Evolutionary conservation across 2,329 filamentous ascomycete genomes (phyloP).

Genomic region (Paecilomyces niveus): DNA sequence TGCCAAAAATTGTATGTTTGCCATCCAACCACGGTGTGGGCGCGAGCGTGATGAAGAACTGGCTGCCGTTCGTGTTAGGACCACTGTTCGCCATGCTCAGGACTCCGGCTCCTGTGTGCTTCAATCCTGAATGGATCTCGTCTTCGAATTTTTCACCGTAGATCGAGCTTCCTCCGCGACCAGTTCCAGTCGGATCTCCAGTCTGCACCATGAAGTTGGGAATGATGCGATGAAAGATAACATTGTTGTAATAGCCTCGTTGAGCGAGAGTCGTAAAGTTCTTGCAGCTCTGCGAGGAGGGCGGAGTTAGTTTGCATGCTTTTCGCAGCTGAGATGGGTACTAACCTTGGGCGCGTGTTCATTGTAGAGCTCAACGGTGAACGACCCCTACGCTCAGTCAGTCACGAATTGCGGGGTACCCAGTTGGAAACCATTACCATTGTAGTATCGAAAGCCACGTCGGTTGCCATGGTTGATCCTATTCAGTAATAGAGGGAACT

Average conservation of each 20-base stretch:
- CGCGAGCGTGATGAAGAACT: slow-evolving; percentile 93
- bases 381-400: slow-evolving; percentile 56
- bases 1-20: slow-evolving; percentile 93
- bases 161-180: slow-evolving; percentile 79
- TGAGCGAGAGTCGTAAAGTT: slow-evolving; percentile 78
- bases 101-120: slow-evolving; percentile 90
- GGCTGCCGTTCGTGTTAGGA: slow-evolving; percentile 85
- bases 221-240: slow-evolving; percentile 90
- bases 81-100: slow-evolving; percentile 95
- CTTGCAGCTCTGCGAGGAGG: slow-evolving; percentile 56
- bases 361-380: slow-evolving; percentile 85
- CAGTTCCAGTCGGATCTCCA: slow-evolving; percentile 89
- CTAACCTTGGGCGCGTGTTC: slow-evolving; percentile 68
- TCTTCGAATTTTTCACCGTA: slow-evolving; percentile 93
- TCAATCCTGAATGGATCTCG: slow-evolving; percentile 71
- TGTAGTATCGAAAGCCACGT: slow-evolving; percentile 74
- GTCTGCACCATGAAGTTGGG: slow-evolving; percentile 95
- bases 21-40: slow-evolving; percentile 95
- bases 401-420: background rate
- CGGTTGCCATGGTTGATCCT: slow-evolving; percentile 57
- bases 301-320: slow-evolving; percentile 10
- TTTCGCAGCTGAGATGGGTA: background rate
- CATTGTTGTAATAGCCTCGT: slow-evolving; percentile 80
- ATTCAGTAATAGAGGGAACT: background rate
- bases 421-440: slow-evolving; percentile 52